A percentile compares a stretch with the other conserved stretches of the same genome.
Evolutionary conservation across 352 stramenopile genomes (phyloP).

Genomic region (Pythium aquatile): DNA sequence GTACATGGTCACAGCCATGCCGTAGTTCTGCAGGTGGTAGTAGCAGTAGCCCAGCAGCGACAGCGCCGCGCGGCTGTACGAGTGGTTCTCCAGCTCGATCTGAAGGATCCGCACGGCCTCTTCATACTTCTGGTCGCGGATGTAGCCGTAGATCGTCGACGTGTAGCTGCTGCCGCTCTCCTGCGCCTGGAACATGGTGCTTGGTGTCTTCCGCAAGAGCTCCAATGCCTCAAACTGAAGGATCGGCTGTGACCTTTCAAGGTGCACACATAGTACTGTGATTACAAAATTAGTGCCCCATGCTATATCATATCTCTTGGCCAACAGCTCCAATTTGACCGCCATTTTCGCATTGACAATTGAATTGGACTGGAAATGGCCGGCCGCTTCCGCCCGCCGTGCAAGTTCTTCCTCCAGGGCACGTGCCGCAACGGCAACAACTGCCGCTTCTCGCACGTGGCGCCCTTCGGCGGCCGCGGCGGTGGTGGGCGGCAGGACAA

Average conservation of each 20-base stretch:
- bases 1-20: conserved; percentile 91
- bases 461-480: conserved; percentile 20
- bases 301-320: neutral
- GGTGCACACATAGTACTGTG: neutral
- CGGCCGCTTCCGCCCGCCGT: conserved; percentile 34
- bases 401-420: conserved; percentile 72
- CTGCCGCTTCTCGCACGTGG: conserved; percentile 65
- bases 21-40: conserved; percentile 95
- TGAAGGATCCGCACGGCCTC: conserved; percentile 92
- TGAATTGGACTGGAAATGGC: conserved; percentile 16
- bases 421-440: conserved; percentile 67
- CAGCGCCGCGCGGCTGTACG: conserved; percentile 89
- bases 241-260: conserved; percentile 11
- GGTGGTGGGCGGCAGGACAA: neutral
- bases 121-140: conserved; percentile 93
- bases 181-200: conserved; percentile 63
- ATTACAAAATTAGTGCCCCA: neutral
- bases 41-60: conserved; percentile 98
- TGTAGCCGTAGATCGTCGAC: conserved; percentile 92
- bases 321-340: neutral
- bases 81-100: conserved; percentile 92
- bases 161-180: conserved; percentile 88
- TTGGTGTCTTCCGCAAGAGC: neutral
- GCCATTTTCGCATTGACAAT: neutral
- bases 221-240: neutral